A percentile compares a stretch with the other conserved stretches of the same genome.
These are phyloP conservation scores for Ogataea nakhonphanomensis DNA, from an alignment of 805 yeast genomes.

Conservation along the genomic window DNA sequence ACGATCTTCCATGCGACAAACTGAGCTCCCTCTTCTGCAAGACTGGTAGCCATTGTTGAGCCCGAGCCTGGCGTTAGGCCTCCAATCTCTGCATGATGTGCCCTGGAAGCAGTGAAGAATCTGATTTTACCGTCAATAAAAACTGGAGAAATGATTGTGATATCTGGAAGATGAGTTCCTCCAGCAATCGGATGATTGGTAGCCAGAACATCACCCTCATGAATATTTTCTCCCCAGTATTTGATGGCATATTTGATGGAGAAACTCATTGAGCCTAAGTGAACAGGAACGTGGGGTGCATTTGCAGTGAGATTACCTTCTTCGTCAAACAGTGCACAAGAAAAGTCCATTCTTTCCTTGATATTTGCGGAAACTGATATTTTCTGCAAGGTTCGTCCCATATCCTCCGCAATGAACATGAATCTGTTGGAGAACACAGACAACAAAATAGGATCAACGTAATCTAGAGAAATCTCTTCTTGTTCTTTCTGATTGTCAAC, in stretches of 20 bases:
- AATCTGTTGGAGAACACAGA: conserved; percentile 46
- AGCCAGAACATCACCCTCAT: conserved; percentile 44
- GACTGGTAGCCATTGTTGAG: conserved; percentile 51
- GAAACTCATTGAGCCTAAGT: conserved; percentile 44
- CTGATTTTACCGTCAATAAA: conserved; percentile 42
- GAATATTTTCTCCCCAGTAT: conserved; percentile 38
- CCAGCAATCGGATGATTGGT: conserved; percentile 44
- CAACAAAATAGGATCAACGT: conserved; percentile 42
- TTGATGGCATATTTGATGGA: conserved; percentile 38
- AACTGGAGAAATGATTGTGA: conserved; percentile 58
- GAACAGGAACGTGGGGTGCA: conserved; percentile 45
- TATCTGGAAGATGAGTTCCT: conserved; percentile 49
- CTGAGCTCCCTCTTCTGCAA: conserved; percentile 56
- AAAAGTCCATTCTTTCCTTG: conserved; percentile 46
- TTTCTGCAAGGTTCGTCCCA: conserved; percentile 45
- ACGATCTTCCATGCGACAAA: conserved; percentile 52
- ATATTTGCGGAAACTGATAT: conserved; percentile 45
- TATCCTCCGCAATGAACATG: conserved; percentile 50
- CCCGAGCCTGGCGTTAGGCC: conserved; percentile 56
- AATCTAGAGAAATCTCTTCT: conserved; percentile 39
- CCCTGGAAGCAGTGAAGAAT: conserved; percentile 56
- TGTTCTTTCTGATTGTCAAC: conserved; percentile 17
- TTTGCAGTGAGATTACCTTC: conserved; percentile 35
- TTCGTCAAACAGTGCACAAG: conserved; percentile 46
- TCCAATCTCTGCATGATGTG: conserved; percentile 63